phyloP scores from a whole-genome alignment of 257 asterid species.

The Verbena officinalis region DNA sequence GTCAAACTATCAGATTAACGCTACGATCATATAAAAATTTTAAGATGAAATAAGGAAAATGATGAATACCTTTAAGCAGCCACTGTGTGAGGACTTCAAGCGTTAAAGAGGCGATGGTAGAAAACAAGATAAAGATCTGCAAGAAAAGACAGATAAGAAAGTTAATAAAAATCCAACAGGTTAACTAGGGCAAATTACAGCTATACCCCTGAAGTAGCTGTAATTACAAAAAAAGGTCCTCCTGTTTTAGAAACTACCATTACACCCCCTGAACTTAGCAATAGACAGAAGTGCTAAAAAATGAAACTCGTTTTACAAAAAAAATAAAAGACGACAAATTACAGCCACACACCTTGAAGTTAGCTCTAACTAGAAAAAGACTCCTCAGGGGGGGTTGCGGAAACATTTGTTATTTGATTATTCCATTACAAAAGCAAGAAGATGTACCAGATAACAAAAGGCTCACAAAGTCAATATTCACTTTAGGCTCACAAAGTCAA shows the following conservation, averaged over 20 bases:
- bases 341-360: too few relatives aligned
- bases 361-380: too few relatives aligned
- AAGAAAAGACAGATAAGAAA: conserved; percentile 14
- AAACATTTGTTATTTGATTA: background rate
- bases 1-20: conserved; percentile 29
- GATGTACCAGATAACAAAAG: background rate
- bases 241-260: too few relatives aligned
- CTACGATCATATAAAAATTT: background rate
- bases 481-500: background rate
- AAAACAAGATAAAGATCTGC: conserved; percentile 91
- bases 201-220: too few relatives aligned
- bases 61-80: conserved; percentile 71
- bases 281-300: too few relatives aligned
- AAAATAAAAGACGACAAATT: too few relatives aligned
- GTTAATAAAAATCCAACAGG: background rate
- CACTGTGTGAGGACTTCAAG: conserved; percentile 66
- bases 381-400: too few relatives aligned
- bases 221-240: too few relatives aligned
- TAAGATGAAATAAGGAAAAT: background rate
- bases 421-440: conserved; percentile 24
- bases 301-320: too few relatives aligned
- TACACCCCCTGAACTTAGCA: too few relatives aligned
- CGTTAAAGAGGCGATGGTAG: conserved; percentile 54
- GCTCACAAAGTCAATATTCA: background rate
- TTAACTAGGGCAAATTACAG: too few relatives aligned